These are phyloP conservation scores for Podospora pseudoanserina DNA, from an alignment of 495 filamentous ascomycete species.

Conservation along the genomic window DNA sequence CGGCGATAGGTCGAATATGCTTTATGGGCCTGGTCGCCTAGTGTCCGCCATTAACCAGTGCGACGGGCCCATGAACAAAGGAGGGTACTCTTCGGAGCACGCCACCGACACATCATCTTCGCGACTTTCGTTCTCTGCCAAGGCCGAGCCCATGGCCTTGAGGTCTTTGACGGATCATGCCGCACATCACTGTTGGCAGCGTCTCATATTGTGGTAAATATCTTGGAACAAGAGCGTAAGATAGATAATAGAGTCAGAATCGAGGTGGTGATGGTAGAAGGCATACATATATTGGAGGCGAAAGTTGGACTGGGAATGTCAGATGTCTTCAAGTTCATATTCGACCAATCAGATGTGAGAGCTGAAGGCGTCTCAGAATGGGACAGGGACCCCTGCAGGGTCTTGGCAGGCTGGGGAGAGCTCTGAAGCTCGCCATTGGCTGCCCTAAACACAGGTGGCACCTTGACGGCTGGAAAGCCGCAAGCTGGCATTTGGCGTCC, in stretches of 20 bases:
- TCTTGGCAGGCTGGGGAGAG: conserved; percentile 14
- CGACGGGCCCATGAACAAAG: conserved; percentile 16
- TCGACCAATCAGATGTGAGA: not conserved
- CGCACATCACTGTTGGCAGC: too few species aligned
- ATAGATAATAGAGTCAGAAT: too few species aligned
- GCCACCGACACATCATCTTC: conserved; percentile 13
- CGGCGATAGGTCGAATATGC: not conserved
- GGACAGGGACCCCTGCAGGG: not conserved
- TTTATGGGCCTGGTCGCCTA: not conserved
- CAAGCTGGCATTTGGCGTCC: conserved; percentile 22
- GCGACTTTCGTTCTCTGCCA: not conserved
- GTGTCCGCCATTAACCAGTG: conserved; percentile 3
- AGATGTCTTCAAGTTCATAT: not conserved
- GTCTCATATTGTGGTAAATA: too few species aligned
- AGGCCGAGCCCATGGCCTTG: not conserved
- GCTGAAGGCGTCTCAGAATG: not conserved
- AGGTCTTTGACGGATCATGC: not conserved
- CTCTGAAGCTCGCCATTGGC: conserved; percentile 19
- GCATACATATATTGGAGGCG: too few species aligned
- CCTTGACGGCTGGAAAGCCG: conserved; percentile 20
- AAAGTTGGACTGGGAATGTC: not conserved
- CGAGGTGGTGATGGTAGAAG: too few species aligned
- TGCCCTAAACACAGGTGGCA: not conserved
- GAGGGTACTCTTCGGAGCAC: conserved; percentile 6
- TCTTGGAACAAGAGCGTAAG: too few species aligned